These are phyloP conservation scores for Dacryopinax primogenitus DNA, from an alignment of 768 basidiomycete genomes.

Conservation along the genomic window DNA sequence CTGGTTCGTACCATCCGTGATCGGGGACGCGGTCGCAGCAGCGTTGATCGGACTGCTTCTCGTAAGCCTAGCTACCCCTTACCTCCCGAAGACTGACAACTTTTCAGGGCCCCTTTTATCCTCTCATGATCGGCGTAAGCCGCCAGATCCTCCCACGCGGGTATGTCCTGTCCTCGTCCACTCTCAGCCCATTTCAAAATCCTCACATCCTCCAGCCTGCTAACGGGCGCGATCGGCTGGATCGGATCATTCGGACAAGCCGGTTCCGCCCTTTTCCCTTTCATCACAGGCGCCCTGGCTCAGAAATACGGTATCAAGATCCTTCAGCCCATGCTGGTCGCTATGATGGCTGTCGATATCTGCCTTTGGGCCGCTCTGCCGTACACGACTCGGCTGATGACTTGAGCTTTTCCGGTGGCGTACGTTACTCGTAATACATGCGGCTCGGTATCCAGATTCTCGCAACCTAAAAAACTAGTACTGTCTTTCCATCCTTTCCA, in stretches of 20 bases:
- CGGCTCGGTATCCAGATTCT: neutral
- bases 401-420: neutral
- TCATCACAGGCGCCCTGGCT: conserved; percentile 51
- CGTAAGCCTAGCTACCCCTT: neutral
- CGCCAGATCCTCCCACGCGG: neutral
- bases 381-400: neutral
- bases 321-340: conserved; percentile 49
- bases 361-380: conserved; percentile 33
- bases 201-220: neutral
- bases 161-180: neutral
- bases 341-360: conserved; percentile 49
- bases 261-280: conserved; percentile 58
- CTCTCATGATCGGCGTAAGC: neutral
- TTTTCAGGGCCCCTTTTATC: neutral
- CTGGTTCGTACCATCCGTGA: conserved; percentile 15
- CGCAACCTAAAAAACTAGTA: neutral
- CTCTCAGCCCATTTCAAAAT: neutral
- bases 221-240: conserved; percentile 43
- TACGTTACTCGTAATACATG: neutral
- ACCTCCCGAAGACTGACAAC: neutral
- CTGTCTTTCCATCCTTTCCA: neutral
- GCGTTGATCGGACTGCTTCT: conserved; percentile 14
- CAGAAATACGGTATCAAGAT: conserved; percentile 46
- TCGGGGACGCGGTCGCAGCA: conserved; percentile 12
- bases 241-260: conserved; percentile 54